Evolutionary conservation across 2,329 filamentous ascomycete genomes (phyloP), one percentile per base, ranked within the genome.

Genomic region (Elsinoe necatrix): DNA sequence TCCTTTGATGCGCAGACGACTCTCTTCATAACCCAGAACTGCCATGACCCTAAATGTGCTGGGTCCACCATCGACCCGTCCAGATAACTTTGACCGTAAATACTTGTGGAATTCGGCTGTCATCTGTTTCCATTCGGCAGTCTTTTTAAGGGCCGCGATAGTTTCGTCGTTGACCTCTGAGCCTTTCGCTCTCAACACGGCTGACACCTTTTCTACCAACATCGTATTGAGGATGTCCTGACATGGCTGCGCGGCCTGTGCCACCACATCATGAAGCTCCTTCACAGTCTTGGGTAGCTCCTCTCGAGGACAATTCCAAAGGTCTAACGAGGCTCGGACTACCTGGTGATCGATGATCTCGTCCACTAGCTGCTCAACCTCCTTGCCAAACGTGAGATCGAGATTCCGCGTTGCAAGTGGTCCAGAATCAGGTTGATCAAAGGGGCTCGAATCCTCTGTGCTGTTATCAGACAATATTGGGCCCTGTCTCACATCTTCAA

Each of bases 11-110:
- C 79, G 69, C 48, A 66, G 64, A 18, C 79, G 60, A 8, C 73
- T 75, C 63, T 81, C 78, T 2, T 75, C 69, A 47, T 73, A 74
- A 0, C 82, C 81, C 20, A 85, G 65, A 18, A 82, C 73, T 11
- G 65, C 71, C 78, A 85, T 79, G 1, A 75, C 75, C 37, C 75
- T 71, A 0, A 75, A 75, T 8, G 80, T 74, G 14, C 75, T 72
- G 1, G 81, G 80, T 0, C 82, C 82, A 8, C 75, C 72, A n/a
- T 56, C 42, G 18, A 70, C 69, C 1, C 78, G 79, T 39, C 73
- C 78, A 1, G 74, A 72, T 21, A 85, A 61, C 1, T 78, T 80
- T 74, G 79, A 79, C 54, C 82, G 75, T 55, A 85, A 68, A 63
- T 79, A 82, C 57, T 75, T 69, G 67, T 82, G 78, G 3, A 82